phyloP scores from a whole-genome alignment of 208 protist genomes.

The Crithidia mellificae region DNA sequence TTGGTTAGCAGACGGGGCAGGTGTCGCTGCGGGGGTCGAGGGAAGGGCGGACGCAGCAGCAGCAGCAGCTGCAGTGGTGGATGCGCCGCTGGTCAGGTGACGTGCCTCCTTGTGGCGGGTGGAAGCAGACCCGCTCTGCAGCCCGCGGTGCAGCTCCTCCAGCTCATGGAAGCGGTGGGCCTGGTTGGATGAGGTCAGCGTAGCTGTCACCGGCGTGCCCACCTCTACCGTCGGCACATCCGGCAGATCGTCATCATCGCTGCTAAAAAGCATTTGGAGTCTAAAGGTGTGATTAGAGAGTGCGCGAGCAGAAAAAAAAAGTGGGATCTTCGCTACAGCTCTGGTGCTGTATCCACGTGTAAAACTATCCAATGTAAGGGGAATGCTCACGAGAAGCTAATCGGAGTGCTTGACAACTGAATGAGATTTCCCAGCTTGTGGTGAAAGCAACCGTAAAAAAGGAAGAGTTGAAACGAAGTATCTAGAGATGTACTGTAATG shows the following conservation, averaged over 20 bases:
- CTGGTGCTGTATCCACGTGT: too few species aligned
- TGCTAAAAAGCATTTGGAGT: slow-evolving; percentile 32
- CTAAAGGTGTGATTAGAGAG: too few species aligned
- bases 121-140: background rate
- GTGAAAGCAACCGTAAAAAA: too few species aligned
- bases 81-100: background rate
- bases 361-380: too few species aligned
- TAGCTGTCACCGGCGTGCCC: slow-evolving; percentile 3
- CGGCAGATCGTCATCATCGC: slow-evolving; percentile 57
- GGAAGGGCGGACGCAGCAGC: background rate
- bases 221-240: slow-evolving; percentile 39
- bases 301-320: background rate
- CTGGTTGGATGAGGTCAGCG: slow-evolving; percentile 24
- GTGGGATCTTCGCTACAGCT: too few species aligned
- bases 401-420: too few species aligned
- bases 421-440: too few species aligned
- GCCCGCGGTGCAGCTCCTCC: slow-evolving; percentile 38
- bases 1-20: background rate
- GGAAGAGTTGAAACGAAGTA: too few species aligned
- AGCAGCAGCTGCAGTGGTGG: background rate
- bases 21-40: background rate
- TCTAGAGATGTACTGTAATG: too few species aligned
- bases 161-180: slow-evolving; percentile 46
- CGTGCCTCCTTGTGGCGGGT: slow-evolving; percentile 4
- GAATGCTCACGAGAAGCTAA: too few species aligned